A percentile compares a stretch with the other conserved stretches of the same genome.
Conservation (phyloP, 257 asterid genomes). For the Thymus quinquecostatus region DNA sequence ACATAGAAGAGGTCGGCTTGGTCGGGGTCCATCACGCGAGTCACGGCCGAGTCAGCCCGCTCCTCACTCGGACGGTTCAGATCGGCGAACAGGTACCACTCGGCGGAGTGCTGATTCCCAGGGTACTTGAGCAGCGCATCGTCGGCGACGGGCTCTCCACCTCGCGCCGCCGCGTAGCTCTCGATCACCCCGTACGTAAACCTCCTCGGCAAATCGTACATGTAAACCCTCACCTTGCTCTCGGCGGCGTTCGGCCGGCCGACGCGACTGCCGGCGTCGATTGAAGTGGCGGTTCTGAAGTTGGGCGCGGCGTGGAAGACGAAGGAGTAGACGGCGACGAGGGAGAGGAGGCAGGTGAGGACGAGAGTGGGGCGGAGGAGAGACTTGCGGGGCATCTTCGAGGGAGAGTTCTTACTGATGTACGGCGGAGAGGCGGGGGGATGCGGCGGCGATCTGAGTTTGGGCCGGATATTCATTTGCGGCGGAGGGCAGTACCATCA, state of each 20-base stretch:
- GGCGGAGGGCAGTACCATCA: conserved; percentile 26
- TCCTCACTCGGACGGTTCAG: conserved; percentile 51
- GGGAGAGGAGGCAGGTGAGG: conserved; percentile 48
- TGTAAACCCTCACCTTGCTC: conserved; percentile 50
- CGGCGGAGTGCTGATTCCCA: conserved; percentile 94
- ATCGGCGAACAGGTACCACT: conserved; percentile 86
- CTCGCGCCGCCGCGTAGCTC: conserved; percentile 83
- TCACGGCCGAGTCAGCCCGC: conserved; percentile 49
- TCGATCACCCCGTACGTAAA: conserved; percentile 92
- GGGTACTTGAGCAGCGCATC: conserved; percentile 83
- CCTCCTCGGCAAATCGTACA: conserved; percentile 85
- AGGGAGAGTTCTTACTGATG: conserved; percentile 24
- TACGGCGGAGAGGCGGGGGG: conserved; percentile 24
- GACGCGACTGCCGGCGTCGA: conserved; percentile 12
- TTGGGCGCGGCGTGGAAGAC: conserved; percentile 46
- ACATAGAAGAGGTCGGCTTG: conserved; percentile 88
- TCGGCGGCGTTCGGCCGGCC: background rate
- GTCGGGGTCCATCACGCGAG: conserved; percentile 74
- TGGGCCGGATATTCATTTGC: conserved; percentile 50
- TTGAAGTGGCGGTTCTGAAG: conserved; percentile 29
- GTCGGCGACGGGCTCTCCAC: conserved; percentile 40
- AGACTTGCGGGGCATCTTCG: conserved; percentile 67
- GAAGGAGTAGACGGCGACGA: conserved; percentile 62
- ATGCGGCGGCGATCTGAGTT: conserved; percentile 52
- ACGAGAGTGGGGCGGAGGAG: conserved; percentile 58